phyloP scores from a whole-genome alignment of 495 filamentous ascomycete species.

The Penicillium maclennaniae region DNA sequence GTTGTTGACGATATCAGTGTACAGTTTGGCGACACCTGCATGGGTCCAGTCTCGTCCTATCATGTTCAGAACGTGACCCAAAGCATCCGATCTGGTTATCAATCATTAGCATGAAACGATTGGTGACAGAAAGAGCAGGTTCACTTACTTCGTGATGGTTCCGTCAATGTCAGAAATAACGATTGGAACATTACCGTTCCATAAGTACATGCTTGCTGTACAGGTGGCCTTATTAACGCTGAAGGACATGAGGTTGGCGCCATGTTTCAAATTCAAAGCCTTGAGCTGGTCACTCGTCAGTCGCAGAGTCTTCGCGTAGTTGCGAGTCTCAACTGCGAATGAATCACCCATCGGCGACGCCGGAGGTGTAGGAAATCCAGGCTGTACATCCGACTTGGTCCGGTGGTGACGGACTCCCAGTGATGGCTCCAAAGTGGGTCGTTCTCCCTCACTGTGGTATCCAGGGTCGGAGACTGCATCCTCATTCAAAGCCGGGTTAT shows the following conservation, averaged over 20 bases:
- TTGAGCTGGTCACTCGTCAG: conserved; percentile 95
- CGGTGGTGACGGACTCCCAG: conserved; percentile 46
- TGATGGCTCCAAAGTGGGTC: conserved; percentile 33
- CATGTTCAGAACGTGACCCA: conserved; percentile 97
- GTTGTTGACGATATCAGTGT: conserved; percentile 91
- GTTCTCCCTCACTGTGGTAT: conserved; percentile 80
- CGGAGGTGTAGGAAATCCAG: conserved; percentile 70
- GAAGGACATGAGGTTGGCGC: conserved; percentile 89
- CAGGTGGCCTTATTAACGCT: conserved; percentile 93
- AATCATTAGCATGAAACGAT: conserved; percentile 3
- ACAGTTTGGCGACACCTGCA: conserved; percentile 91
- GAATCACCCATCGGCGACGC: conserved; percentile 62
- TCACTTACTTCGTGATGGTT: conserved; percentile 83
- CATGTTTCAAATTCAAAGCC: conserved; percentile 73
- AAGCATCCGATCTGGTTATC: conserved; percentile 71
- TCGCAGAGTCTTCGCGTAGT: conserved; percentile 96
- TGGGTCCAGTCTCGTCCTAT: conserved; percentile 99
- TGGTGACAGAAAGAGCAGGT: neutral
- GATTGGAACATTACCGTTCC: conserved; percentile 83
- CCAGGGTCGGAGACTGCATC: conserved; percentile 90
- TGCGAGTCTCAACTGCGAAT: conserved; percentile 61
- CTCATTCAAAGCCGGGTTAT: conserved; percentile 57
- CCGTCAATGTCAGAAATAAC: conserved; percentile 99
- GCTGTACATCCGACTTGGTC: conserved; percentile 65
- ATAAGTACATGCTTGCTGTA: conserved; percentile 86